Conservation (phyloP, 2,329 filamentous ascomycete species). For the Aspergillus sp. region DNA sequence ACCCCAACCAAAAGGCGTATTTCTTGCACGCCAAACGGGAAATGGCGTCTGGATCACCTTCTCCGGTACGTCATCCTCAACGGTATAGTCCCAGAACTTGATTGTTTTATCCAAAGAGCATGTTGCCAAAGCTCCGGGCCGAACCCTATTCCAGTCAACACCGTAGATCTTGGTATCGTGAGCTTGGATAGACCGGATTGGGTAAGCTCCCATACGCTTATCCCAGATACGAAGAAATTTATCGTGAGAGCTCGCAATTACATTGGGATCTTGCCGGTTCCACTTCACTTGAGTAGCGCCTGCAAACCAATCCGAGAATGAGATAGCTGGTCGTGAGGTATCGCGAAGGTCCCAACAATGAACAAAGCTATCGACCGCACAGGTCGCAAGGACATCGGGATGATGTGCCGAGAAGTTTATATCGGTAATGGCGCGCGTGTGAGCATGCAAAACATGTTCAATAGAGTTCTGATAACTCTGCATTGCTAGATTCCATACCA, state of each 20-base stretch:
- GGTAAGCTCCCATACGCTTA: constrained; percentile 72
- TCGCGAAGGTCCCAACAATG: constrained; percentile 87
- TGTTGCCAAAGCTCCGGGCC: constrained; percentile 71
- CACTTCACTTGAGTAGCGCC: constrained; percentile 95
- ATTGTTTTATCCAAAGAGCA: constrained; percentile 91
- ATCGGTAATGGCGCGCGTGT: constrained; percentile 86
- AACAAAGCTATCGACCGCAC: constrained; percentile 88
- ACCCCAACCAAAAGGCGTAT: constrained; percentile 86
- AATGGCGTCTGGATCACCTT: constrained; percentile 79
- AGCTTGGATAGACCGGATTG: constrained; percentile 79
- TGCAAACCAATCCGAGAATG: constrained; percentile 89
- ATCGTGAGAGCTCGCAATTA: constrained; percentile 89
- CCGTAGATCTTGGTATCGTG: constrained; percentile 95
- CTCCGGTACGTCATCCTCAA: constrained; percentile 65
- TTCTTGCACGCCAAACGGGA: constrained; percentile 85
- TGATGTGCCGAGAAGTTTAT: constrained; percentile 96
- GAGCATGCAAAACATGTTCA: constrained; percentile 83
- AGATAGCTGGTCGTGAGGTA: constrained; percentile 70
- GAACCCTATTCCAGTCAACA: constrained; percentile 86
- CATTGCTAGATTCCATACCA: constrained; percentile 89
- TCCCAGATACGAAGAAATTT: constrained; percentile 89
- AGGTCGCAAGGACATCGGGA: constrained; percentile 84
- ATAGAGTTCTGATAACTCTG: constrained; percentile 72
- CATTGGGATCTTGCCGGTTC: constrained; percentile 81
- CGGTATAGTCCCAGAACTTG: constrained; percentile 84